phyloP scores from a whole-genome alignment of 129 eudicot genomes.

The Artemisia argyi region DNA sequence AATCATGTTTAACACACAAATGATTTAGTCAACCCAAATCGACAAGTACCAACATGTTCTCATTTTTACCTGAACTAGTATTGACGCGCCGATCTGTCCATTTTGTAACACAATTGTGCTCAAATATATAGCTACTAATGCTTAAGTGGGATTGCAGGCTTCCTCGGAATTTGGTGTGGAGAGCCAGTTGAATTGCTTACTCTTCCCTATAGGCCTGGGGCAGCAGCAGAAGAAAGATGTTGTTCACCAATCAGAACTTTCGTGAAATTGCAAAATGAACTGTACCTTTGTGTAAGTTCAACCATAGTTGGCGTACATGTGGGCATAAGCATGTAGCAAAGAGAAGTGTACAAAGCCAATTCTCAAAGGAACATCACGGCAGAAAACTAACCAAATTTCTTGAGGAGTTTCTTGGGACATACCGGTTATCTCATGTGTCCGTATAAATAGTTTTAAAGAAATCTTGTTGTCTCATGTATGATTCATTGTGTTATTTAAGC shows the following conservation, averaged over 20 bases:
- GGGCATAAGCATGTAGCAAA: not conserved
- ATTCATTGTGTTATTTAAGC: too few species aligned
- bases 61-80: not conserved
- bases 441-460: too few species aligned
- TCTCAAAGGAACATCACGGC: not conserved
- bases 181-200: constrained; percentile 71
- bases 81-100: not conserved
- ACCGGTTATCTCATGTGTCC: too few species aligned
- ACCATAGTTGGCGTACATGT: not conserved
- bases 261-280: not conserved
- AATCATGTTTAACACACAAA: not conserved
- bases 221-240: constrained; percentile 55
- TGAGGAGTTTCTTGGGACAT: too few species aligned
- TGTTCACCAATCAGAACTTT: constrained; percentile 41
- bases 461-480: too few species aligned
- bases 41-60: not conserved
- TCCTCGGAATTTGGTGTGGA: constrained; percentile 83
- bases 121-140: not conserved
- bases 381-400: too few species aligned
- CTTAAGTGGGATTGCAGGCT: constrained; percentile 53
- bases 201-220: constrained; percentile 55
- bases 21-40: not conserved
- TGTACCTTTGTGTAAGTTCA: not conserved
- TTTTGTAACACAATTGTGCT: not conserved
- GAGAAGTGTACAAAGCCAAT: not conserved